Evolutionary conservation across 768 basidiomycete genomes (phyloP), one percentile per base, ranked within the genome.

Genomic region (Hirschioporus abietinus): DNA sequence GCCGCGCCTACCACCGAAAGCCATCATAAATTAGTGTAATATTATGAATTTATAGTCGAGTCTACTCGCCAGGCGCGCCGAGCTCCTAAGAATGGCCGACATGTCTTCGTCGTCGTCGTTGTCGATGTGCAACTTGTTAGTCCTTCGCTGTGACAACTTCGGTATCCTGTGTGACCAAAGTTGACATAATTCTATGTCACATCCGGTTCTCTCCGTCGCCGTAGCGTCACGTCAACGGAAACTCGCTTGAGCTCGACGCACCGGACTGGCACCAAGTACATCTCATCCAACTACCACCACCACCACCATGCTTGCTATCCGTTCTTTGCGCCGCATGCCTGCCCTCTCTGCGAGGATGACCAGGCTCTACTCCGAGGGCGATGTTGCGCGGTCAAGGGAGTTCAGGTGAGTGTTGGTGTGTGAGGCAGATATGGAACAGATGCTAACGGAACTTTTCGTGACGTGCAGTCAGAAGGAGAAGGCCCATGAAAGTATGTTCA

Each of bases 381-480:
- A 82, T 58, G 85, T 88, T 63, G 89, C 89, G 35, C 77, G 85
- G 69, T 86, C 85, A 66, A 83, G 76, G 74, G 85, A 81, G 64
- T 91, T 91, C 78, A 82, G 81, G 90, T 89, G 71, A 65, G 83
- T 68, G 17, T 8, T 24, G 17, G 23, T 60, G 60, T 20, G 0
- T 26, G 20, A 9, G 63, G 20, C 25, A 36, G 20, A 64, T n/a
- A 60, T 36, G 27, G 25, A 36, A 42, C 59, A 62, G 18, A 64
- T 60, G 23, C 71, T 77, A 68, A 74, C 64, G 23, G 24, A 18
- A 66, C 27, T 23, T 24, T 10, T 42, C 35, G 24, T 34, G 34
- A 65, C 67, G 58, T 75, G 42, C 74, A 92, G 90, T 72, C 86
- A 86, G 76, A 91, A 85, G 76, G 90, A 91, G 75, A 87, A 83